Evolutionary conservation across 1,139 yeast species (phyloP), one percentile per base, ranked within the genome.

Genomic region (Protomyces inouyei): DNA sequence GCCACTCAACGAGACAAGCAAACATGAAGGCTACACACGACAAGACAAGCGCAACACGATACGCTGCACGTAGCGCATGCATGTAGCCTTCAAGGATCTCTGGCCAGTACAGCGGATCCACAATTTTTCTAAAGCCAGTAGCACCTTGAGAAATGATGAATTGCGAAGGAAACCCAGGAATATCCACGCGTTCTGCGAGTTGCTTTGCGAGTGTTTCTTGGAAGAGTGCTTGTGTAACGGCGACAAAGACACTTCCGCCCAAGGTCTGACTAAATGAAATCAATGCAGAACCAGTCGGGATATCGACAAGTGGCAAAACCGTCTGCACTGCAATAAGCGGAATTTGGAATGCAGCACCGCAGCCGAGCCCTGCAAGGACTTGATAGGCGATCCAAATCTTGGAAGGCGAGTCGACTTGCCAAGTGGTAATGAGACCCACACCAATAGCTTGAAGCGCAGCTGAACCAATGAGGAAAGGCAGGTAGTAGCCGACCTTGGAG

Each of bases 331-430:
- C 67, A n/a, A 65, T 55, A 52, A 82, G 69, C 0, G 82, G 73
- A 40, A 83, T 75, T 72, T 85, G 90, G 69, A 84, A 76, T 57
- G 78, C 76, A 16, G 80, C 69, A 1, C 90, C 90, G 59, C 80
- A 74, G 0, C 84, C 80, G 25, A 83, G 71, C 64, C 90, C 90
- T 6, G 79, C 77, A 12, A 84, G 70, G 40, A 86, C 81, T 52
- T 82, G 73, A 12, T 79, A 74, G 0, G 90, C 90, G 65, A 85
- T 83, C 61, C 79, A 76, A 57, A 75, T 71, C 5, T 77, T 73
- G 23, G 71, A 69, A 0, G 76, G 70, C 0, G 83, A 77, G 63
- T 77, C 67, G 23, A 73, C 76, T 21, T 74, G 75, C 45, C 85
- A 72, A 8, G 83, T 66, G 1, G 80, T 72, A 18, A 83, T 66